Conservation (phyloP, 139 green algal genomes). For the Monoraphidium neglectum region DNA sequence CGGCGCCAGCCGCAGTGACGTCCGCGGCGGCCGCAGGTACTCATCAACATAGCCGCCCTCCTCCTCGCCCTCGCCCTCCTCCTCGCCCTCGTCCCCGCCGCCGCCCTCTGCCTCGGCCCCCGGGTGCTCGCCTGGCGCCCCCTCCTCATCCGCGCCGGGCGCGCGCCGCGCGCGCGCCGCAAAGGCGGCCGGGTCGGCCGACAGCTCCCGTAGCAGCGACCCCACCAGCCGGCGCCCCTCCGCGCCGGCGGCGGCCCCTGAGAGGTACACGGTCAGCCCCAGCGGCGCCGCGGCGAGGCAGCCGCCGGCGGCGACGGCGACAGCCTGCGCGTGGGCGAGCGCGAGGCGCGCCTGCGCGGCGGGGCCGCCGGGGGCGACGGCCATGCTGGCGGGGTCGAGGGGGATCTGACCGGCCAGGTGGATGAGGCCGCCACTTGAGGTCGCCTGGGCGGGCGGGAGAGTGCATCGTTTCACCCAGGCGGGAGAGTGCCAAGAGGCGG, state of each 20-base stretch:
- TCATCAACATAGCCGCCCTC: constrained; percentile 29
- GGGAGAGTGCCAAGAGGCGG: background rate
- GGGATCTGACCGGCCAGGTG: constrained; percentile 61
- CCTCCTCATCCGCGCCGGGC: background rate
- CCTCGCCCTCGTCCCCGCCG: background rate
- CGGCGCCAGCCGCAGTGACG: constrained; percentile 32
- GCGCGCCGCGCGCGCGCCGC: background rate
- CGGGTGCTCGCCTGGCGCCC: background rate
- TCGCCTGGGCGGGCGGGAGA: constrained; percentile 43
- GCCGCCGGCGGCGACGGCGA: constrained; percentile 55
- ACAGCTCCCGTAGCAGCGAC: constrained; percentile 1
- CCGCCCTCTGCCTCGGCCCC: constrained; percentile 1
- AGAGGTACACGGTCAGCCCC: constrained; percentile 59
- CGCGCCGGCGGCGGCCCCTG: constrained; percentile 13
- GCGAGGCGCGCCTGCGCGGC: constrained; percentile 33
- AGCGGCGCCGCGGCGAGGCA: constrained; percentile 48
- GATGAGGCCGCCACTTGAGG: constrained; percentile 38
- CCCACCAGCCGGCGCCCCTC: constrained; percentile 14
- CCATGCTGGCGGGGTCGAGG: constrained; percentile 79
- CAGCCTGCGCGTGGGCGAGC: constrained; percentile 61
- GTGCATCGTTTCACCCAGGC: background rate
- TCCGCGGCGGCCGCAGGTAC: constrained; percentile 50
- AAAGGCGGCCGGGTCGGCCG: background rate
- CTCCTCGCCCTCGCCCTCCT: background rate
- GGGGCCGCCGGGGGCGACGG: constrained; percentile 37